Base-by-base conservation (phyloP, 352 stramenopile species). In the Pythium apleroticum region DNA sequence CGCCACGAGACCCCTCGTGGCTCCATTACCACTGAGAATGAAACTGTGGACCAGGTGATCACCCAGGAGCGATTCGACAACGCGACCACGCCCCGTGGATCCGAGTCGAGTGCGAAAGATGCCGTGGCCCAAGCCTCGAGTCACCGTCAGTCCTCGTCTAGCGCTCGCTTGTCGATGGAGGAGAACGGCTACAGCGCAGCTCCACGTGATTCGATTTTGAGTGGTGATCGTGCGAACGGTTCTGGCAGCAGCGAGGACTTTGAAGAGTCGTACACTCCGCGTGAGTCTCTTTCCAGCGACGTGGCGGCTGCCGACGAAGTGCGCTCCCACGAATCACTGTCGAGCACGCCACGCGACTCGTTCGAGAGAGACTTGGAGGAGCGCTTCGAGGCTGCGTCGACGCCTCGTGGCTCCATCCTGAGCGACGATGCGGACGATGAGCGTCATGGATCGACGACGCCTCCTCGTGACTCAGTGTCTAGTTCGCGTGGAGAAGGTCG, bases 301-400 rank as follows among this genome's bases (percentile, higher is more conserved):
- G 30, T 46, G 19, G 46, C 46, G 17, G 25, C 24, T 33, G 4
- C 24, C 3, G 62, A 68, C 14, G 62, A 30, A 22, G 53, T 15
- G 20, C 20, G 8, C 2, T 27, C n/a, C 22, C 3, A 50, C 22
- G n/a, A 5, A 1, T 50, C 43, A 8, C 49, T 28, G 57, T 55
- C 33, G 61, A 68, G 17, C 33, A 63, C 27, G 22, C 60, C 27
- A 59, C 25, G 49, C n/a, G 7, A 52, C 12, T 28, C 37, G 39
- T 46, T 45, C 24, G 19, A 30, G 12, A n/a, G 41, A 22, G n/a
- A 37, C 49, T 24, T 39, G 4, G 49, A 33, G 19, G 49, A 28
- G 3, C 52, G 52, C 6, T 57, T 57, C 31, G 28, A 57, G 8
- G 15, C 17, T 17, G 52, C 52, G 6, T 30, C 52, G 28, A 45